A percentile compares a stretch with the other conserved stretches of the same genome.
Evolutionary conservation across 257 asterid species (phyloP).

Genomic region (Solanum bukasovii): DNA sequence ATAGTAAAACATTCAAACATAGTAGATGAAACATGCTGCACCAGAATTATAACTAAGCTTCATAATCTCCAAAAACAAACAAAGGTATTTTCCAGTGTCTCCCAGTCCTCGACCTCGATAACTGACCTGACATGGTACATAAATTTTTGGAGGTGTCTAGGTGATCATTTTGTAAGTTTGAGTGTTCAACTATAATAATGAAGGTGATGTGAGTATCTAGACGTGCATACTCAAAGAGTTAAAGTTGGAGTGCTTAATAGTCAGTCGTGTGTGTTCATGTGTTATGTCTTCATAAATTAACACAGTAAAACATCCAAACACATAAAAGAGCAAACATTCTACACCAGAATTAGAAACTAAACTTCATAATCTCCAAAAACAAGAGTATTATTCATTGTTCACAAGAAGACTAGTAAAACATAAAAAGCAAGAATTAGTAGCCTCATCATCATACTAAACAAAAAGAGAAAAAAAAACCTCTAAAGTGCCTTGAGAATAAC

Average conservation of each 20-base stretch:
- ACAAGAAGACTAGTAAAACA: neutral
- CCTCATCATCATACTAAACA: neutral
- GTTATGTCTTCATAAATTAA: neutral
- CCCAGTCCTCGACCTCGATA: too few species aligned
- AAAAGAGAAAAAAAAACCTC: neutral
- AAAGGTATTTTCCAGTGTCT: neutral
- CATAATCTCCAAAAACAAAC: neutral
- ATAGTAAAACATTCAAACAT: neutral
- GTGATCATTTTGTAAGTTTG: too few species aligned
- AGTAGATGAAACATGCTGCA: too few species aligned
- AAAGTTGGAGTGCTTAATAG: too few species aligned
- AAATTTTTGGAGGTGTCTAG: too few species aligned
- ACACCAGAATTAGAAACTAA: neutral
- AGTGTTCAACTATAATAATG: too few species aligned
- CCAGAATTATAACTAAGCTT: neutral
- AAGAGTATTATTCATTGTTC: neutral
- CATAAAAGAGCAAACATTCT: neutral
- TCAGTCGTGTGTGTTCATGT: too few species aligned
- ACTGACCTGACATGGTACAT: too few species aligned
- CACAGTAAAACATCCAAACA: neutral
- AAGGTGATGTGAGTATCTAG: too few species aligned
- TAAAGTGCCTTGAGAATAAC: slow-evolving; percentile 61
- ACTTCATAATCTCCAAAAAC: neutral
- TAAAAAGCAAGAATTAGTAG: too few species aligned
- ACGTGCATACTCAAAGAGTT: too few species aligned